Base-by-base conservation (phyloP, 2,329 filamentous ascomycete genomes). In the Madurella mycetomatis region DNA sequence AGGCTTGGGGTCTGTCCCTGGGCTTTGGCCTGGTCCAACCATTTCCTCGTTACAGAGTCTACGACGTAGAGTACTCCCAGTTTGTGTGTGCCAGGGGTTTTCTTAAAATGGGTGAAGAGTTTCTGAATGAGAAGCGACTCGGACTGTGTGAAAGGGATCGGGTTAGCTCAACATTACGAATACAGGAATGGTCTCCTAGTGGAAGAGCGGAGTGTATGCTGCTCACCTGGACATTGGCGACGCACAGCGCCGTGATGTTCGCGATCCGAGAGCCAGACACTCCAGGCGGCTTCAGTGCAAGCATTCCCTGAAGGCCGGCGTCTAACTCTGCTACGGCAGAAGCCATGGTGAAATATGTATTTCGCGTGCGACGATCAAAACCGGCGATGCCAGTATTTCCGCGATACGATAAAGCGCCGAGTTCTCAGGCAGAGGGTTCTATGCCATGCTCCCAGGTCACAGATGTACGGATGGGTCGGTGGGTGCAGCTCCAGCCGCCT, bases 11-110 rank as follows among this genome's bases (percentile, higher is more conserved):
- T 47, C 70, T 97, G 92, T 67, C 88, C 89, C 64, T 88, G 82
- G 68, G 86, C 83, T 75, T 92, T 94, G 68, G 94, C 92, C 75
- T 91, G 88, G 73, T 97, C 92, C 78, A 96, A 85, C 92, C 94
- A 99, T 78, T 95, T 92, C 75, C 94, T 90, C 73, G 92, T 92
- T 83, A 99, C 92, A 79, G 92, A 96, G 82, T 99, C 94, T 92
- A 99, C 90, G 76, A 97, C 92, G 86, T 99, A 99, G 76, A 99
- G 86, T 69, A 96, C 92, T 76, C 94, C 94, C 73, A 99, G 83
- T 77, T 99, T 99, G 83, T 99, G 92, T 71, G 91, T 95, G 70
- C 85, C 85, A 57, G 90, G 90, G 64, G 92, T 87, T 74, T 94
- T 95, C 75, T 95, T 96, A 81, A 97, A 95, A 69, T 96, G 92